Base-by-base conservation (phyloP, 345 rosid genomes). In the Aegle marmelos region DNA sequence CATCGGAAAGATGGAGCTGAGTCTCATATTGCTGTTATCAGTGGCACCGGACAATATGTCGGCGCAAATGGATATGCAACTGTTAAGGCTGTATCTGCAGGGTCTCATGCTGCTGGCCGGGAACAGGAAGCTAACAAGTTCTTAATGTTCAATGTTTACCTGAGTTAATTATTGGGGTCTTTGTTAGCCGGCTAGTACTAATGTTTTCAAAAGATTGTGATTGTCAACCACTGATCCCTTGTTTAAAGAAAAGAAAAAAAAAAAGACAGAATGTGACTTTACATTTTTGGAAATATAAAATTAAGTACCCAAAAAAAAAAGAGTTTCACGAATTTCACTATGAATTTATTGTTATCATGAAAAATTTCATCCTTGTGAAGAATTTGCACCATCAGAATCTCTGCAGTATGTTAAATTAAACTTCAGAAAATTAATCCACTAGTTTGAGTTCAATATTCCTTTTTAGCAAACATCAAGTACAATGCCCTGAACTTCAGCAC, bases 11-110 rank as follows among this genome's bases (percentile, higher is more conserved):
- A 81, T 56, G 82, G 30, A 24, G 39, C 22, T 17, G 90, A 88
- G 76, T 86, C 88, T 60, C 91, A 90, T 70, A 73, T 90, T 2
- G 89, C 93, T 0, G 89, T 90, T 7, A 87, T 88, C 34, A 89
- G 91, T 57, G 89, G 91, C 41, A 82, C 77, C 2, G 90, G 93
- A 39, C 80, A 83, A 75, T 88, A 79, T 77, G 33, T 73, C 27
- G 75, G 78, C 28, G 89, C 91, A 27, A 90, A 88, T 81, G 93
- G 70, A 25, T 34, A 34, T 22, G 48, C 48, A 30, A 65, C 28
- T 9, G 17, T 65, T 22, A 36, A 21, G 48, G 48, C 48, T 8
- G 70, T 65, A 9, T 24, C 70, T 10, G 41, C 21, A 61, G 65
- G 65, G 34, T 27, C 34, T 28, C 2, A 25, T 60, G 37, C 41